phyloP scores from a whole-genome alignment of 768 basidiomycete genomes.

The Macrocybe gigantea region DNA sequence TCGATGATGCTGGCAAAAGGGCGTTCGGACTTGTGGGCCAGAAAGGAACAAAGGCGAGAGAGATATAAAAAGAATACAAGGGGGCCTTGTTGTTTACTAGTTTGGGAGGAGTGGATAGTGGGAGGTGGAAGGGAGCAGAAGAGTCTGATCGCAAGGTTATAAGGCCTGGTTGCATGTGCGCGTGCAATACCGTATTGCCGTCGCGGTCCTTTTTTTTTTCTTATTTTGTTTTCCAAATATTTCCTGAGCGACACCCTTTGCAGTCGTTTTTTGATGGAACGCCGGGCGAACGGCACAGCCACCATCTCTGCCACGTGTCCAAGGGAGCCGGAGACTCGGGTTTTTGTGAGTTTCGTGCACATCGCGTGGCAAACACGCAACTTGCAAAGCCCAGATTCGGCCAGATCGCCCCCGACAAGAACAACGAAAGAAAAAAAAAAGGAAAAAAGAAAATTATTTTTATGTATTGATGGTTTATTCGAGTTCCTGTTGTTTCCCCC shows the following conservation, averaged over 20 bases:
- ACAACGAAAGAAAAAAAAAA: no score
- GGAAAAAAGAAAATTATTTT: no score
- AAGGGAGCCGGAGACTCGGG: background rate
- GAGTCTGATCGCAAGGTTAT: no score
- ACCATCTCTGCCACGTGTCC: conserved; percentile 25
- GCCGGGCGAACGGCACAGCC: conserved; percentile 30
- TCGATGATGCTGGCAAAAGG: no score
- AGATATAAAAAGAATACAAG: conserved; percentile 10
- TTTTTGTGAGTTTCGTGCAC: background rate
- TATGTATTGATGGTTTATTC: no score
- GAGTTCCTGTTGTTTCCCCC: no score
- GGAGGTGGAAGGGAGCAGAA: background rate
- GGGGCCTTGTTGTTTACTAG: background rate
- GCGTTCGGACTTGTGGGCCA: no score
- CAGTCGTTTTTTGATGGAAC: conserved; percentile 13
- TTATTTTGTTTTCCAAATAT: conserved; percentile 11
- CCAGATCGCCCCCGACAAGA: no score
- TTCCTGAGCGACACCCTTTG: conserved; percentile 28
- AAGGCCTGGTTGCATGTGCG: background rate
- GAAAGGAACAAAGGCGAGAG: conserved; percentile 8
- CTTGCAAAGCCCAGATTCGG: no score
- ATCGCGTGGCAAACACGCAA: conserved; percentile 15
- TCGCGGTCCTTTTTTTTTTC: background rate
- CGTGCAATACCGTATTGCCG: no score
- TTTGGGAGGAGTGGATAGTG: background rate